These are phyloP conservation scores for Epichloe scottii DNA, from an alignment of 2,329 filamentous ascomycete genomes.

Conservation along the genomic window DNA sequence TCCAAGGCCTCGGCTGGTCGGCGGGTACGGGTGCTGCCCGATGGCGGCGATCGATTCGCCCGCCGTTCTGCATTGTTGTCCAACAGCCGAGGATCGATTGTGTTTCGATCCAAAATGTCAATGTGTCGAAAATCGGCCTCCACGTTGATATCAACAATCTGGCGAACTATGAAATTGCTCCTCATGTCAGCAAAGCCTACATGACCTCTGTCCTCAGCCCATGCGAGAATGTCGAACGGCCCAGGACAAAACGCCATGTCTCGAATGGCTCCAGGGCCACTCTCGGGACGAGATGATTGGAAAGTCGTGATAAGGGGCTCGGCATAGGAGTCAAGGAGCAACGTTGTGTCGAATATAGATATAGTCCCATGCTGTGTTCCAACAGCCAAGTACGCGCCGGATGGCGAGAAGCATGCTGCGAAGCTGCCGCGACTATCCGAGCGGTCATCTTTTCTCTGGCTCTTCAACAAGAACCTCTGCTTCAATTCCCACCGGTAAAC, in stretches of 20 bases:
- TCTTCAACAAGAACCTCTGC: conserved; percentile 42
- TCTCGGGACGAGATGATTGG: conserved; percentile 59
- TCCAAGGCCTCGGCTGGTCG: conserved; percentile 23
- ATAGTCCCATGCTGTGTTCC: conserved; percentile 73
- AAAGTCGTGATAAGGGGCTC: conserved; percentile 65
- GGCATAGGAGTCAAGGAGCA: conserved; percentile 28
- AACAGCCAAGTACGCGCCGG: conserved; percentile 58
- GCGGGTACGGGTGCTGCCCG: conserved; percentile 2
- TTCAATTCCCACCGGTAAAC: conserved; percentile 38
- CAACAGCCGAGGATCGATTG: conserved; percentile 40
- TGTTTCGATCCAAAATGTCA: conserved; percentile 41
- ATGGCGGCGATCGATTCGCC: conserved; percentile 10
- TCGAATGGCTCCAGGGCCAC: conserved; percentile 66
- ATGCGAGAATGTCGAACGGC: conserved; percentile 81
- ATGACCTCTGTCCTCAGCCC: conserved; percentile 78
- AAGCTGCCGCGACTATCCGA: conserved; percentile 57
- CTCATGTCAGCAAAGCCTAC: conserved; percentile 65
- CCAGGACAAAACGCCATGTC: conserved; percentile 88
- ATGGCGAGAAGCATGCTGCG: conserved; percentile 64
- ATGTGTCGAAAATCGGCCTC: conserved; percentile 45
- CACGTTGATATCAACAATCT: conserved; percentile 53
- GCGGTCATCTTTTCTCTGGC: conserved; percentile 41
- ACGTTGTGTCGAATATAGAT: conserved; percentile 54
- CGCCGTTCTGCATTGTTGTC: conserved; percentile 33
- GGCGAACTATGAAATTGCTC: conserved; percentile 51